Conservation (phyloP, 202 grass and related monocot species). For the Cymbopogon flexuosus region DNA sequence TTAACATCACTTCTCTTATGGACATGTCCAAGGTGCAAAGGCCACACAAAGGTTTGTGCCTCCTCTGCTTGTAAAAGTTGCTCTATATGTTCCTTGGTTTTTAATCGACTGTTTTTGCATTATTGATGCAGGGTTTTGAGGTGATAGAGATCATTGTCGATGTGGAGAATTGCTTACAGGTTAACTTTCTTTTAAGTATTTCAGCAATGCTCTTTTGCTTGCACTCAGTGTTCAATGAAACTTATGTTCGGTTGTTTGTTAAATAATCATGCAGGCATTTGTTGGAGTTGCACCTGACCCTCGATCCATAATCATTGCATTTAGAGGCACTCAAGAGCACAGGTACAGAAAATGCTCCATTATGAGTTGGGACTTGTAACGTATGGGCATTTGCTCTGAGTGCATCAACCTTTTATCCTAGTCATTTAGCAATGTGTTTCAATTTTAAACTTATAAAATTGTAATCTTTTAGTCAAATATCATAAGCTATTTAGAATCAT, state of each 20-base stretch:
- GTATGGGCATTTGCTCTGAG: neutral
- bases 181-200: slow-evolving; percentile 20
- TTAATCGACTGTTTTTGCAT: neutral
- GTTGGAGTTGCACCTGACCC: slow-evolving; percentile 76
- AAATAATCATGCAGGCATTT: slow-evolving; percentile 55
- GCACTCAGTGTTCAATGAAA: neutral
- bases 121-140: slow-evolving; percentile 66
- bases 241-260: neutral
- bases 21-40: slow-evolving; percentile 74
- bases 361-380: neutral
- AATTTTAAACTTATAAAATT: neutral
- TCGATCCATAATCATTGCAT: slow-evolving; percentile 68
- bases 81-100: neutral
- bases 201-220: neutral
- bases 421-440: neutral
- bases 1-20: slow-evolving; percentile 64
- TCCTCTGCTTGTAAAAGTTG: slow-evolving; percentile 21
- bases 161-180: slow-evolving; percentile 87
- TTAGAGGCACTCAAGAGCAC: slow-evolving; percentile 82
- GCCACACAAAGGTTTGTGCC: slow-evolving; percentile 51
- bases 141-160: slow-evolving; percentile 87
- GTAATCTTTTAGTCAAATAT: neutral
- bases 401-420: neutral
- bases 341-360: slow-evolving; percentile 42
- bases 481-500: neutral